Evolutionary conservation across 2,329 filamentous ascomycete genomes (phyloP).

Genomic region (Dothistroma pini): DNA sequence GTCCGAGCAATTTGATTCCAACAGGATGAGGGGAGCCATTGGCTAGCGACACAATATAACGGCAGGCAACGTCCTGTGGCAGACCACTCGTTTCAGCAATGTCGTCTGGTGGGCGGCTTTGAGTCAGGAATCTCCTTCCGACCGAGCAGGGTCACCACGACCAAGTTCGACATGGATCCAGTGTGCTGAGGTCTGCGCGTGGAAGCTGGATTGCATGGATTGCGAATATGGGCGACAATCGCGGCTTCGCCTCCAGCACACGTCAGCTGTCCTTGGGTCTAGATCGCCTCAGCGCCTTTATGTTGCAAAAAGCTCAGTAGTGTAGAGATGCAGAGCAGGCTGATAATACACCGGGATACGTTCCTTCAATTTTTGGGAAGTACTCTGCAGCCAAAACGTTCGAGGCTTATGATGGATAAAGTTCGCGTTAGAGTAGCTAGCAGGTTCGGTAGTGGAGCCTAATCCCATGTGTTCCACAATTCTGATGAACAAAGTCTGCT

Average conservation of each 20-base stretch:
- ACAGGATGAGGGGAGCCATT: background rate
- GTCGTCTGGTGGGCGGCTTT: background rate
- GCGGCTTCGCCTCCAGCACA: constrained; percentile 10
- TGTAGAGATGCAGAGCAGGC: background rate
- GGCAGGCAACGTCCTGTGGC: background rate
- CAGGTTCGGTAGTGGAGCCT: constrained; percentile 5
- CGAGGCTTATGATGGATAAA: background rate
- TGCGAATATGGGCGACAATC: constrained; percentile 15
- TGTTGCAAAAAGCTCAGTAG: background rate
- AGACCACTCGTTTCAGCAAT: background rate
- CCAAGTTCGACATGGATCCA: background rate
- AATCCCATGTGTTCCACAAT: background rate
- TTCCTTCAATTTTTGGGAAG: background rate
- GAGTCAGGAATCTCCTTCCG: constrained; percentile 4
- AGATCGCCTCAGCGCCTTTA: background rate
- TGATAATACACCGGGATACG: background rate
- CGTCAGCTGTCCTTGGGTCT: constrained; percentile 11
- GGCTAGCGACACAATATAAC: background rate
- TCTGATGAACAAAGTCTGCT: background rate
- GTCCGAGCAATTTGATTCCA: constrained; percentile 4
- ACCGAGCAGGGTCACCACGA: constrained; percentile 3
- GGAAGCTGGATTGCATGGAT: constrained; percentile 2
- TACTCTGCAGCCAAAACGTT: background rate
- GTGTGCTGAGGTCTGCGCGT: constrained; percentile 3
- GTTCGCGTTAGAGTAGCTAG: background rate